phyloP scores from a whole-genome alignment of 208 protist species.

The Leishmania turanica region DNA sequence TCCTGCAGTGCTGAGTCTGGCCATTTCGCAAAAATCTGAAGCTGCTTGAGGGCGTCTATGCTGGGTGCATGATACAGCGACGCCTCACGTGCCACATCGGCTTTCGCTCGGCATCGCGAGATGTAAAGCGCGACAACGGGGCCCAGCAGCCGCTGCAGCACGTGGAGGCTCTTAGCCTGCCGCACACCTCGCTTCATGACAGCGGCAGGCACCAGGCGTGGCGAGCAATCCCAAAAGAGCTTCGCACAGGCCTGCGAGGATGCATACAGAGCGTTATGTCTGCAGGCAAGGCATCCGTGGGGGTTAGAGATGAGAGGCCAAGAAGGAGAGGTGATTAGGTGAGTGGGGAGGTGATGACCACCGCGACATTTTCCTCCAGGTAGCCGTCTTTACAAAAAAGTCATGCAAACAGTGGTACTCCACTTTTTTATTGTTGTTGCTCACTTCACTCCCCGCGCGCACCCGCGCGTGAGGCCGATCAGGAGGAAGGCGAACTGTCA shows the following conservation, averaged over 20 bases:
- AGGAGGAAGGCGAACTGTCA: neutral
- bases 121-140: conserved; percentile 24
- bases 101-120: conserved; percentile 1
- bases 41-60: conserved; percentile 22
- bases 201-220: neutral
- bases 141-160: conserved; percentile 28
- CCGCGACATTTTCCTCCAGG: neutral
- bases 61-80: conserved; percentile 12
- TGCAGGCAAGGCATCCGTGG: too few species aligned
- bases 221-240: neutral
- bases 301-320: neutral
- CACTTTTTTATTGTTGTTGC: neutral
- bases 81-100: neutral
- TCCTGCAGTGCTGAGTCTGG: conserved; percentile 31
- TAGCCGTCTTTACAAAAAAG: neutral
- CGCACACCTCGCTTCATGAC: conserved; percentile 16
- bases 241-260: neutral
- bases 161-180: conserved; percentile 22
- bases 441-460: neutral
- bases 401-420: neutral
- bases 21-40: conserved; percentile 53
- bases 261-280: neutral
- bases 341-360: neutral
- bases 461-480: neutral
- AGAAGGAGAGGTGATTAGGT: neutral